phyloP scores from a whole-genome alignment of 2,329 filamentous ascomycete genomes.

The Bimuria novae-zelandiae region DNA sequence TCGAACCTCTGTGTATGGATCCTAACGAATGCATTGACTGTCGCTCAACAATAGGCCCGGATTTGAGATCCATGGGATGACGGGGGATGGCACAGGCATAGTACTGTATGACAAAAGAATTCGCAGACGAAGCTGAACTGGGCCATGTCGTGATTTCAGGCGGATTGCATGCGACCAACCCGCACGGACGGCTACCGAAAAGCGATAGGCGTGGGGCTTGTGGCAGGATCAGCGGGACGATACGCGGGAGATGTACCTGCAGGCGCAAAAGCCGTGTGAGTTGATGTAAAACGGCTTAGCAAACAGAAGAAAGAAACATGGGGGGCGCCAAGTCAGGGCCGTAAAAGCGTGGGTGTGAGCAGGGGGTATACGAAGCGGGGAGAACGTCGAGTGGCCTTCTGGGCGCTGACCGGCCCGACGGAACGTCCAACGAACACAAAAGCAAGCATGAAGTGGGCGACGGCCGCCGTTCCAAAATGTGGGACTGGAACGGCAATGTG shows the following conservation, averaged over 20 bases:
- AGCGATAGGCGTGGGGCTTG: conserved; percentile 33
- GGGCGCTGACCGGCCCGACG: conserved; percentile 17
- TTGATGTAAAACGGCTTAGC: conserved; percentile 21
- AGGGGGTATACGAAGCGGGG: conserved; percentile 9
- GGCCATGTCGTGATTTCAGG: conserved; percentile 2
- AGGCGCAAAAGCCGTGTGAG: conserved; percentile 17
- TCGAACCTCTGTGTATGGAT: conserved; percentile 17
- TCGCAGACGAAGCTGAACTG: conserved; percentile 16
- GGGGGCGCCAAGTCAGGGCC: conserved; percentile 17
- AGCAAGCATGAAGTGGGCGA: conserved; percentile 22
- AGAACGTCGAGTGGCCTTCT: neutral
- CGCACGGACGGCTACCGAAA: conserved; percentile 18
- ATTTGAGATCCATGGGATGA: conserved; percentile 20
- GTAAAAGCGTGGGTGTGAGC: conserved; percentile 14
- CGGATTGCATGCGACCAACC: conserved; percentile 20
- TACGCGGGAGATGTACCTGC: conserved; percentile 27
- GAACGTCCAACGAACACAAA: conserved; percentile 17
- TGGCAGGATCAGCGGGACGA: conserved; percentile 18
- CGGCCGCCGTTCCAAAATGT: conserved; percentile 7
- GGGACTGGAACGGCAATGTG: neutral
- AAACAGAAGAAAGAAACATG: conserved; percentile 11
- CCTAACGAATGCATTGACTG: conserved; percentile 31
- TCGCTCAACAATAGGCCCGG: conserved; percentile 12
- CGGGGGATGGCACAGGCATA: conserved; percentile 17
- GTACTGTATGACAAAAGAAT: conserved; percentile 5